phyloP scores from a whole-genome alignment of 192 early-diverging fungal genomes.

The Thamnidium elegans region DNA sequence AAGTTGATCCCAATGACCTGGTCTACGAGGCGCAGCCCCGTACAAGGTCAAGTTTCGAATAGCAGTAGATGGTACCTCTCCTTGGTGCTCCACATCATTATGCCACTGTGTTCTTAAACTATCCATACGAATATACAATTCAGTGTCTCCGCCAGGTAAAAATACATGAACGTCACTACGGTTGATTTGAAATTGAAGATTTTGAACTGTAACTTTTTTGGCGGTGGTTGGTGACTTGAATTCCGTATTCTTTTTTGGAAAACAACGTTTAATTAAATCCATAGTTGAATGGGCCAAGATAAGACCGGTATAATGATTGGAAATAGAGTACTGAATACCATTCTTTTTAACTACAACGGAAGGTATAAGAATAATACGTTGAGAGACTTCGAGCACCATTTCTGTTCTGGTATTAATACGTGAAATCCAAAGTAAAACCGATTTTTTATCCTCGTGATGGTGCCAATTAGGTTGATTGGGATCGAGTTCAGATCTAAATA shows the following conservation, averaged over 20 bases:
- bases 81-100: background rate
- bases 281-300: background rate
- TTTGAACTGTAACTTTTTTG: background rate
- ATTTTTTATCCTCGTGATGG: background rate
- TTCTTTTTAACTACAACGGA: conserved; percentile 13
- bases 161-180: conserved; percentile 14
- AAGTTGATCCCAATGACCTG: conserved; percentile 36
- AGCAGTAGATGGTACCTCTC: background rate
- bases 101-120: conserved; percentile 11
- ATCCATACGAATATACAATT: conserved; percentile 31
- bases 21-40: conserved; percentile 19
- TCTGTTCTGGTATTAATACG: background rate
- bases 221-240: background rate
- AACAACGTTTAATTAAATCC: background rate
- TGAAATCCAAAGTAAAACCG: conserved; percentile 6
- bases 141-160: conserved; percentile 13
- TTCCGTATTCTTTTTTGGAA: background rate
- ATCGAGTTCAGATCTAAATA: background rate
- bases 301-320: conserved; percentile 23
- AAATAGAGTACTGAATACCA: conserved; percentile 16
- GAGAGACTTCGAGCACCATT: background rate
- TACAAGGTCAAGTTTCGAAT: conserved; percentile 23
- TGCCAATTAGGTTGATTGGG: background rate
- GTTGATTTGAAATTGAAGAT: conserved; percentile 25
- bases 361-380: background rate